Base-by-base conservation (phyloP, 768 basidiomycete genomes). In the Tulasnella sp. region DNA sequence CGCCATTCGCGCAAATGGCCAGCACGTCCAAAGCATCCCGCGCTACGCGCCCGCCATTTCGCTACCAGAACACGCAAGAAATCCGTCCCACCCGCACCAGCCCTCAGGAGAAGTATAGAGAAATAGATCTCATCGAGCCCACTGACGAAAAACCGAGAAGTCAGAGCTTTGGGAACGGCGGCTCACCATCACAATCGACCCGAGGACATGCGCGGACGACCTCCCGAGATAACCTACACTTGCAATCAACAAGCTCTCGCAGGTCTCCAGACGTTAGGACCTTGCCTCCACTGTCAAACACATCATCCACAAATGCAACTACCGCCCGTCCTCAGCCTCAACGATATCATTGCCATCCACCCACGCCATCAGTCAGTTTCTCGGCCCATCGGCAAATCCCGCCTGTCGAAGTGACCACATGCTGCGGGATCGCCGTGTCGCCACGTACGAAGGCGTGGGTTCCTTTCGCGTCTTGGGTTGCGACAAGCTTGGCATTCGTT, bases 401-500 rank as follows among this genome's bases (percentile, higher is more conserved):
- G 15, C n/a, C 25, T 34, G 31, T 41, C 51, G 31, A 30, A 41
- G 51, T 3, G 51, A 34, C 51, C 17, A 53, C 51, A 41, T 53
- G 51, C 41, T 53, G 51, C 22, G 51, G 51, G 31, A 30, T 34
- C 21, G 22, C 31, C 51, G 51, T 53, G 31, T 53, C 57, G 48
- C 57, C 45, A 63, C 70, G 79, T n/a, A 64, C 87, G 63, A 79
- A 78, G 63, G 80, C 86, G 52, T 92, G 86, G 85, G 70, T 84
- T 25, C 90, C 90, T 38, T 71, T 92, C 59, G 76, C 89, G 60
- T 68, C 83, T 53, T 96, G 92, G 73, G 80, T 77, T 17, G 73
- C 83, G 5, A 91, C 88, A 31, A 90, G 78, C 62, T 73, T 92
- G 34, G 82, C 78, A 11, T 90, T 94, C 65, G 67, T 92, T 34